Conservation (phyloP, 2,329 filamentous ascomycete species). For the Allantophomopsis cytisporea region DNA sequence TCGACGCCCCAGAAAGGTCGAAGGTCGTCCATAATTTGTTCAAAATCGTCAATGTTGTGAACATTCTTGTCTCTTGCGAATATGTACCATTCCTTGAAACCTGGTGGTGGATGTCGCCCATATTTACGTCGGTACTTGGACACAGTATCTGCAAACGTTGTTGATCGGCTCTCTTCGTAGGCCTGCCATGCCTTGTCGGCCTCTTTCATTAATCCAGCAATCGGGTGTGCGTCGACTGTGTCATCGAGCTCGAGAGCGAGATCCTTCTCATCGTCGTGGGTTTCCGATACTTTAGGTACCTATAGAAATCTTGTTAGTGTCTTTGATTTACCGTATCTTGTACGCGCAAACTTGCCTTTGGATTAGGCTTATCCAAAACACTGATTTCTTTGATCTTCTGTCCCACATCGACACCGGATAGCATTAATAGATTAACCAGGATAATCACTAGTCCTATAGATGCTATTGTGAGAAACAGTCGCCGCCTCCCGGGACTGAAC, state of each 20-base stretch:
- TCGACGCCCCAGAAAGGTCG: slow-evolving; percentile 41
- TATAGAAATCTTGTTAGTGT: not conserved
- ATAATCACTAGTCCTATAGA: slow-evolving; percentile 10
- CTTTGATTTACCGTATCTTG: not conserved
- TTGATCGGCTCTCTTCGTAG: slow-evolving; percentile 23
- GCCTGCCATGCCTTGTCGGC: slow-evolving; percentile 16
- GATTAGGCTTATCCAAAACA: slow-evolving; percentile 7
- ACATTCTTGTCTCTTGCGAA: slow-evolving; percentile 36
- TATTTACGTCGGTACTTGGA: slow-evolving; percentile 39
- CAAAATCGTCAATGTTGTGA: slow-evolving; percentile 48
- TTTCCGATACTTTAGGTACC: not conserved
- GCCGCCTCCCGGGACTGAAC: slow-evolving; percentile 11
- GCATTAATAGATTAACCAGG: slow-evolving; percentile 12
- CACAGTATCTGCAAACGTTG: slow-evolving; percentile 35
- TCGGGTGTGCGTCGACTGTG: slow-evolving; percentile 16
- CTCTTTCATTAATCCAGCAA: slow-evolving; percentile 15
- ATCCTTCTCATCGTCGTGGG: not conserved
- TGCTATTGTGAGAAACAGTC: slow-evolving; percentile 11
- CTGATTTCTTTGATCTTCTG: slow-evolving; percentile 12
- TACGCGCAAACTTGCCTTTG: not conserved
- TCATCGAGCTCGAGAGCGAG: slow-evolving; percentile 1
- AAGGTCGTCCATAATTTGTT: slow-evolving; percentile 49
- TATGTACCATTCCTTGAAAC: slow-evolving; percentile 46
- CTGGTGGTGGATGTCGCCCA: slow-evolving; percentile 47
- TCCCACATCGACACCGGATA: slow-evolving; percentile 12